Evolutionary conservation across 2,329 filamentous ascomycete species (phyloP), one percentile per base, ranked within the genome.

Genomic region (Byssochlamys sp.): DNA sequence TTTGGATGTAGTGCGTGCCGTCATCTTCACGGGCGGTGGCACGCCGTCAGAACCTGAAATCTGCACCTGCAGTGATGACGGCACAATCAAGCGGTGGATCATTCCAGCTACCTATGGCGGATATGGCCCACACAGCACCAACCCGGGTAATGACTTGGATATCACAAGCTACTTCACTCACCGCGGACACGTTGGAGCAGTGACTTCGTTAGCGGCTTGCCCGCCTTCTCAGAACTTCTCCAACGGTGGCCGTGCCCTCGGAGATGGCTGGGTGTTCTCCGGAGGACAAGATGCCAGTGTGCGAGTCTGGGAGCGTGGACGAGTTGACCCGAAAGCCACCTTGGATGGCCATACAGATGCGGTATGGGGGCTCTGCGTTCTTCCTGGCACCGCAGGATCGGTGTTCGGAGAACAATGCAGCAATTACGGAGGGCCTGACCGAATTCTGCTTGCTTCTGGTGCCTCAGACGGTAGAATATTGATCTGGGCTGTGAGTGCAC

Each of bases 221-320:
- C 91, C 90, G 1, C 86, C 90, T 1, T 87, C 90, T 1, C 89
- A 89, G 27, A 94, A 89, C 68, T 96, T 96, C 70, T 88, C 90
- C 6, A 95, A 90, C 19, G 90, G 91, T 35, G 91, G 91, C 5
- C 85, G 91, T 61, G 90, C 89, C 6, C 85, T 88, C 65, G 92
- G 92, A 31, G 94, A 97, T 66, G 94, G 94, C 28, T 99, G 94
- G 94, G 91, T 99, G 63, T 99, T 99, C 73, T 97, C 92, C 4
- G 94, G 94, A 60, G 94, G 94, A 3, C 91, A 96, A 71, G 94
- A 99, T 73, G 85, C 89, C 19, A 95, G 90, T 5, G 86, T 99
- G 39, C 85, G 91, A 29, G 91, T 99, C 0, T 99, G 94, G 94
- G 92, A 99, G 73, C 84, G 91, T 54, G 92, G 92, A 28, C 81